Evolutionary conservation across 73 alveolate species (phyloP).

Genomic region (Uronychia binucleata): DNA sequence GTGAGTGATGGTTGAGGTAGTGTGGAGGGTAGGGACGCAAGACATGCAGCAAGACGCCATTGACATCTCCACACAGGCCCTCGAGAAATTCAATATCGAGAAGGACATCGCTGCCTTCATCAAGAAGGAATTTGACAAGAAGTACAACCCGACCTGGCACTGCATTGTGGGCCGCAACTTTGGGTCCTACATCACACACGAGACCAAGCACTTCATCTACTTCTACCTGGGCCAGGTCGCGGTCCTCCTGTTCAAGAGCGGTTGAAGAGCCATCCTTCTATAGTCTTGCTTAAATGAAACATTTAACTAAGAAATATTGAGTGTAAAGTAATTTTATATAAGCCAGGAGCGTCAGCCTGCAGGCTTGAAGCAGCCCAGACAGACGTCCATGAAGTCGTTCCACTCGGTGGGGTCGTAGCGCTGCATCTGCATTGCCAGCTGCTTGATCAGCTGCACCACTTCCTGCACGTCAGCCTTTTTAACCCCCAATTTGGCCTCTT

Average conservation of each 20-base stretch:
- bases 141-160: constrained; percentile 99
- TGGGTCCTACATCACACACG: constrained; percentile 93
- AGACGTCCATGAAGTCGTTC: constrained; percentile 77
- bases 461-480: background rate
- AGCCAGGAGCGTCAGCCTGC: background rate
- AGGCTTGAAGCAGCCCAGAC: constrained; percentile 7
- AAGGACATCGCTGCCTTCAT: constrained; percentile 98
- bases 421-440: constrained; percentile 71
- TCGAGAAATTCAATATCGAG: constrained; percentile 94
- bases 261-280: background rate
- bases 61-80: constrained; percentile 95
- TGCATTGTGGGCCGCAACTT: constrained; percentile 41
- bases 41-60: constrained; percentile 98
- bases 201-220: constrained; percentile 98
- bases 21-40: constrained; percentile 71
- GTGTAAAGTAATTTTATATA: background rate
- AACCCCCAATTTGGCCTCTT: background rate
- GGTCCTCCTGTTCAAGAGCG: constrained; percentile 23
- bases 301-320: background rate
- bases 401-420: constrained; percentile 79
- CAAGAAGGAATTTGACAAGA: constrained; percentile 99
- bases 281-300: background rate
- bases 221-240: constrained; percentile 91
- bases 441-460: constrained; percentile 45
- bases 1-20: no score